Evolutionary conservation across 805 yeast species (phyloP).

Genomic region (Torulaspora maleeae): DNA sequence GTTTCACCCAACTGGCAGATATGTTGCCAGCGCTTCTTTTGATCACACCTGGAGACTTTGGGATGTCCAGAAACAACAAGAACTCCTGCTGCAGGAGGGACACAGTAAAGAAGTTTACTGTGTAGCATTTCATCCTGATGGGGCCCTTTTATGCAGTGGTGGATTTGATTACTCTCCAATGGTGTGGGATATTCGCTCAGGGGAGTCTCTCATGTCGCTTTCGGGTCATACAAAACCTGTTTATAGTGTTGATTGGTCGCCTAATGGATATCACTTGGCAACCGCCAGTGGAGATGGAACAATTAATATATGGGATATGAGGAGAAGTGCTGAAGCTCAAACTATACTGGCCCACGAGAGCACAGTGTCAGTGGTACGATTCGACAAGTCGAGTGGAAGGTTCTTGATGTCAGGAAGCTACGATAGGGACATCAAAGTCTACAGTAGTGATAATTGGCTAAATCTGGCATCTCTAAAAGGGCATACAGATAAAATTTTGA

Average conservation of each 20-base stretch:
- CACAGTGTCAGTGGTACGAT: slow-evolving; percentile 61
- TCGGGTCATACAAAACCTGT: slow-evolving; percentile 71
- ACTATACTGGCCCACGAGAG: slow-evolving; percentile 72
- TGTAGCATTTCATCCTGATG: slow-evolving; percentile 66
- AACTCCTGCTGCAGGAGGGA: slow-evolving; percentile 74
- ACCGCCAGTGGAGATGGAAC: slow-evolving; percentile 82
- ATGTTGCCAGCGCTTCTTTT: slow-evolving; percentile 65
- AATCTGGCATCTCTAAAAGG: slow-evolving; percentile 48
- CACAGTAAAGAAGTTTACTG: slow-evolving; percentile 70
- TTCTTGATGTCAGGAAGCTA: slow-evolving; percentile 60
- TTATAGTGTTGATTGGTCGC: slow-evolving; percentile 67
- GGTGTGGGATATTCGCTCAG: slow-evolving; percentile 85
- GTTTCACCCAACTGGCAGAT: slow-evolving; percentile 60
- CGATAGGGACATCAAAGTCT: slow-evolving; percentile 60
- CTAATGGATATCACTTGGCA: slow-evolving; percentile 69
- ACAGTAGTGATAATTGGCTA: slow-evolving; percentile 71
- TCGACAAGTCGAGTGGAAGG: slow-evolving; percentile 44
- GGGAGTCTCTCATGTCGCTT: slow-evolving; percentile 54
- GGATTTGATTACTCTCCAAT: slow-evolving; percentile 72
- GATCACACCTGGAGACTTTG: slow-evolving; percentile 87
- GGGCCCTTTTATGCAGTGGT: slow-evolving; percentile 68
- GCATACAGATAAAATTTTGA: slow-evolving; percentile 67
- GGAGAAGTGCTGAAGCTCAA: slow-evolving; percentile 39
- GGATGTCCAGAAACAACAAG: slow-evolving; percentile 54
- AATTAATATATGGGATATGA: slow-evolving; percentile 81